Conservation (phyloP, 768 basidiomycete genomes). For the Collybiopsis confluens region DNA sequence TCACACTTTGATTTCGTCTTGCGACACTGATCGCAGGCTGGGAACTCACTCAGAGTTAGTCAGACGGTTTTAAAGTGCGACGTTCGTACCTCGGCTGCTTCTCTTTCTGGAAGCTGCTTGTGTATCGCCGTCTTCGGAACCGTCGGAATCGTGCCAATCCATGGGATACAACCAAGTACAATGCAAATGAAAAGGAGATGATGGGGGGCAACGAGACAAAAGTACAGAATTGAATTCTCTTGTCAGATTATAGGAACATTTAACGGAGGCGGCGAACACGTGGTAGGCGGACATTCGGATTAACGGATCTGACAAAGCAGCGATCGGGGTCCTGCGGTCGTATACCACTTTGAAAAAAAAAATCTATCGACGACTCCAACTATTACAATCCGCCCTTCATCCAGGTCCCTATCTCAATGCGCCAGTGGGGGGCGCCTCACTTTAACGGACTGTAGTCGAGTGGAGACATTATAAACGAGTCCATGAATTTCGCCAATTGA, state of each 20-base stretch:
- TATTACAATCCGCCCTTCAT: no score
- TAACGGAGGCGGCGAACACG: neutral
- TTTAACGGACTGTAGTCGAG: constrained; percentile 84
- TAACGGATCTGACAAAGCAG: neutral
- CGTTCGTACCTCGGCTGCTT: constrained; percentile 55
- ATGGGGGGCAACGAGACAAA: constrained; percentile 18
- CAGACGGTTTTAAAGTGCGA: no score
- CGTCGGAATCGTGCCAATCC: constrained; percentile 60
- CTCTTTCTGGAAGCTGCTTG: constrained; percentile 51
- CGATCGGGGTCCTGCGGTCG: neutral
- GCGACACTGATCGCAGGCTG: constrained; percentile 84
- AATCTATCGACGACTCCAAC: neutral
- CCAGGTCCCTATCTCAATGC: no score
- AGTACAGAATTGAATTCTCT: constrained; percentile 8
- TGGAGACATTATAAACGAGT: constrained; percentile 76
- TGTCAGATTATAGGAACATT: neutral
- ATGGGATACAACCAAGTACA: no score
- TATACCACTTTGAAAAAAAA: no score
- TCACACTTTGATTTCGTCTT: constrained; percentile 90
- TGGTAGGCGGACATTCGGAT: neutral
- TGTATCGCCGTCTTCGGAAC: constrained; percentile 51
- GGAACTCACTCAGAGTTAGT: neutral
- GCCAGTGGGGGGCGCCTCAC: constrained; percentile 37
- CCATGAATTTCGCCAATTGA: constrained; percentile 83
- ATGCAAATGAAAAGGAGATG: constrained; percentile 5